Conservation (phyloP, 805 yeast species). For the Pichia heedii region DNA sequence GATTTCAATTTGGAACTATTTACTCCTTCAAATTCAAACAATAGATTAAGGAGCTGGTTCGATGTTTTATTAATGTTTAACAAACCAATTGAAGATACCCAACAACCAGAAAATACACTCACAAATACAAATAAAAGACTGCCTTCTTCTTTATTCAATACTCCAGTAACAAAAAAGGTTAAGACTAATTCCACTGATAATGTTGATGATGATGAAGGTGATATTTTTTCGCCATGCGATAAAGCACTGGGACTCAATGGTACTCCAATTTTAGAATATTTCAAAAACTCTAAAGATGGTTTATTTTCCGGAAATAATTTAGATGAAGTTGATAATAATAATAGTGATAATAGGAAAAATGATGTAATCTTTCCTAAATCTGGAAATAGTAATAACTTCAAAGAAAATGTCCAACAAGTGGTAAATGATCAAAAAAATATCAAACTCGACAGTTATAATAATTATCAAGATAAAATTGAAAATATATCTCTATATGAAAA, state of each 20-base stretch:
- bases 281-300: constrained; percentile 2
- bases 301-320: constrained; percentile 6
- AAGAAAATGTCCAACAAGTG: too few relatives aligned
- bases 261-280: constrained; percentile 9
- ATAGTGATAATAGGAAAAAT: too few relatives aligned
- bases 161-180: not conserved
- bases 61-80: constrained; percentile 46
- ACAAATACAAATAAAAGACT: not conserved
- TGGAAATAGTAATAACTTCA: too few relatives aligned
- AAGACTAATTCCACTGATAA: not conserved
- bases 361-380: too few relatives aligned
- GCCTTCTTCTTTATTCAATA: not conserved
- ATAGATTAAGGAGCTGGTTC: constrained; percentile 22
- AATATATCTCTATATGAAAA: not conserved
- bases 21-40: constrained; percentile 28
- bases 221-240: not conserved
- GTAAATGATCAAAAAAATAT: too few relatives aligned
- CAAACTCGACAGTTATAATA: too few relatives aligned
- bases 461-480: not conserved
- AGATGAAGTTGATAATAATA: constrained; percentile 21
- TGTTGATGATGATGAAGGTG: not conserved
- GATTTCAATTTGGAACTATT: constrained; percentile 52
- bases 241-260: constrained; percentile 15
- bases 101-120: not conserved
- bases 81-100: not conserved